Evolutionary conservation across 345 rosid species (phyloP), one percentile per base, ranked within the genome.

Genomic region (Sapria himalayana): DNA sequence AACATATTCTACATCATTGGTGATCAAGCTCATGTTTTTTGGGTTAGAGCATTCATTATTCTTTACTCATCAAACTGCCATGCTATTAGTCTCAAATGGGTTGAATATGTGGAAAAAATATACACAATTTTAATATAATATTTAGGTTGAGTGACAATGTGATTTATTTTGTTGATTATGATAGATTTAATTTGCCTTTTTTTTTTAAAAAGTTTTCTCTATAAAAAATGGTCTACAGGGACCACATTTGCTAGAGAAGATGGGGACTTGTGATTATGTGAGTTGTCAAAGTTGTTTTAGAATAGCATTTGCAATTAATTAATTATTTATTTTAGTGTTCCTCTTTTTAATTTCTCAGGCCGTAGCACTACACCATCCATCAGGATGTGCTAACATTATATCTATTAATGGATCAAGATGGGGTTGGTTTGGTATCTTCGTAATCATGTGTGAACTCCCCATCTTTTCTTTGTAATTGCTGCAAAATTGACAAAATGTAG

Each of bases 381-480:
- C 95, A 10, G 99, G 85, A 40, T 89, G 95, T 54, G 86, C 78
- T 33, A 58, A 58, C 31, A 55, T 73, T 45, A 50, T 63, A 50
- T 56, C 76, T 7, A 49, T 62, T 44, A 66, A 59, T 47, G 69
- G 81, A 29, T 52, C 48, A 45, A 92, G 86, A 56, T 74, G 70
- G 93, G 85, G 92, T 22, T 89, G 79, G 99, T 73, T 84, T 39
- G 65, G 77, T 42, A 60, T 61, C 55, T 57, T 84, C 45, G 29
- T 79, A 18, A 56, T 56, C 27, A 56, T 73, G 99, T 84, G 56
- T 64, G 71, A 23, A 32, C 27, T 39, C 51, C 48, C 17, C 29
- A 32, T 43, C 20, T 29, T 17, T 5, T 25, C 9, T 25, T 39
- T 41, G 25, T 15, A 35, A 12, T 22, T 21, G 23, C 3, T 10